phyloP scores from a whole-genome alignment of 192 early-diverging fungal species.

The Umbelopsis isabellina region DNA sequence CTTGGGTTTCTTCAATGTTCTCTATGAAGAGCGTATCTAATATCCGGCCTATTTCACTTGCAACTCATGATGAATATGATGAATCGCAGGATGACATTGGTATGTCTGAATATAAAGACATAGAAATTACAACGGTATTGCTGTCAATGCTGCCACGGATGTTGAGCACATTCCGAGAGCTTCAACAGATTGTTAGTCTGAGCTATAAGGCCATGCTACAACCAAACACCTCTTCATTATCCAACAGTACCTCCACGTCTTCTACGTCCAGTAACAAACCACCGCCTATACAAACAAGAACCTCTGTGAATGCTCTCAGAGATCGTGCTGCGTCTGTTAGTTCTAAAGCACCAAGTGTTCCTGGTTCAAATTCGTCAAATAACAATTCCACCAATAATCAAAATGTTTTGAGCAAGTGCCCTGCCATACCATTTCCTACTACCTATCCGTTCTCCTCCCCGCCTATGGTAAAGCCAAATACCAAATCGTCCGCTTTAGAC shows the following conservation, averaged over 20 bases:
- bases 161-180: slow-evolving; percentile 35
- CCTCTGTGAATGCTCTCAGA: slow-evolving; percentile 30
- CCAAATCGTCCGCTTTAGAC: not conserved
- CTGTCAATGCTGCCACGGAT: slow-evolving; percentile 33
- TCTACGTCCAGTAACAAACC: not conserved
- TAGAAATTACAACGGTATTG: slow-evolving; percentile 20
- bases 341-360: not conserved
- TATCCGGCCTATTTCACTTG: slow-evolving; percentile 20
- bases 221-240: not conserved
- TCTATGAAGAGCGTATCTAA: slow-evolving; percentile 3
- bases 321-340: slow-evolving; percentile 32
- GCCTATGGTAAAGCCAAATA: not conserved
- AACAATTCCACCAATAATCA: not conserved
- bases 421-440: slow-evolving; percentile 29
- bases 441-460: slow-evolving; percentile 32
- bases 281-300: slow-evolving; percentile 1
- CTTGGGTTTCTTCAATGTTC: slow-evolving; percentile 28
- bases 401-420: slow-evolving; percentile 22
- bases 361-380: not conserved
- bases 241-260: not conserved
- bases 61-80: slow-evolving; percentile 16
- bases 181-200: slow-evolving; percentile 26
- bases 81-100: slow-evolving; percentile 24
- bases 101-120: not conserved
- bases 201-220: slow-evolving; percentile 17